phyloP scores from a whole-genome alignment of 2,329 filamentous ascomycete genomes.

The Pseudogymnoascus sp. region DNA sequence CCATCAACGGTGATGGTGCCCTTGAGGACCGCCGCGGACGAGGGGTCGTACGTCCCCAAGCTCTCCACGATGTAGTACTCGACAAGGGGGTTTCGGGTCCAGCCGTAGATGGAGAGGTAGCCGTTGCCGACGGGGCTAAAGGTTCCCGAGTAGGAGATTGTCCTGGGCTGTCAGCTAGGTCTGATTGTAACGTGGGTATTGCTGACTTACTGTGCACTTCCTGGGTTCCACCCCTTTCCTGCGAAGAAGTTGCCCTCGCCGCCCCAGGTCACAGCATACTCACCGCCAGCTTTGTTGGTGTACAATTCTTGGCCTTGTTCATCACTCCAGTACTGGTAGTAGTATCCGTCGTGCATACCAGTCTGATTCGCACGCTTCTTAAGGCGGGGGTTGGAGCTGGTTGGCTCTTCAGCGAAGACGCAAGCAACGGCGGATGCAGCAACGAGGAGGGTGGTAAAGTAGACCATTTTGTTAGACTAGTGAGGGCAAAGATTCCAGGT shows the following conservation, averaged over 20 bases:
- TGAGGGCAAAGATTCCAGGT: not conserved
- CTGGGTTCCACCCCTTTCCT: conserved; percentile 39
- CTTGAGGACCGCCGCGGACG: conserved; percentile 38
- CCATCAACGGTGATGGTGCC: conserved; percentile 45
- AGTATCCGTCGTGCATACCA: not conserved
- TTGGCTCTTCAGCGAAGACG: not conserved
- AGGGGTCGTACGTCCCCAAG: conserved; percentile 42
- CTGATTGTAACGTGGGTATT: not conserved
- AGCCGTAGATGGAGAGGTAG: conserved; percentile 48
- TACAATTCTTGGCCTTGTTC: conserved; percentile 40
- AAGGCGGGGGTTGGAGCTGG: not conserved
- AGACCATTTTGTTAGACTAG: not conserved
- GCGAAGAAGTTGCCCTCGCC: conserved; percentile 37
- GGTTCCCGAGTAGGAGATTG: conserved; percentile 33
- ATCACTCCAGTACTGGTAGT: conserved; percentile 42
- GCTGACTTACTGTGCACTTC: conserved; percentile 13
- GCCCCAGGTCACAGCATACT: conserved; percentile 41
- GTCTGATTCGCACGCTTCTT: conserved; percentile 5
- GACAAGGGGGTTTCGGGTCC: conserved; percentile 43
- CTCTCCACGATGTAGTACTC: conserved; percentile 51
- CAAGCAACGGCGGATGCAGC: not conserved
- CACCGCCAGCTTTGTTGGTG: conserved; percentile 43
- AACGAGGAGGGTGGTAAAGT: not conserved
- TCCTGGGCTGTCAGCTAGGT: conserved; percentile 19
- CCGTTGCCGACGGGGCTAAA: conserved; percentile 30